Percentiles rank a stretch among this genome's conserved stretches.
Conservation (phyloP, 176 grass and related monocot genomes). For the Tuctoria greenei region DNA sequence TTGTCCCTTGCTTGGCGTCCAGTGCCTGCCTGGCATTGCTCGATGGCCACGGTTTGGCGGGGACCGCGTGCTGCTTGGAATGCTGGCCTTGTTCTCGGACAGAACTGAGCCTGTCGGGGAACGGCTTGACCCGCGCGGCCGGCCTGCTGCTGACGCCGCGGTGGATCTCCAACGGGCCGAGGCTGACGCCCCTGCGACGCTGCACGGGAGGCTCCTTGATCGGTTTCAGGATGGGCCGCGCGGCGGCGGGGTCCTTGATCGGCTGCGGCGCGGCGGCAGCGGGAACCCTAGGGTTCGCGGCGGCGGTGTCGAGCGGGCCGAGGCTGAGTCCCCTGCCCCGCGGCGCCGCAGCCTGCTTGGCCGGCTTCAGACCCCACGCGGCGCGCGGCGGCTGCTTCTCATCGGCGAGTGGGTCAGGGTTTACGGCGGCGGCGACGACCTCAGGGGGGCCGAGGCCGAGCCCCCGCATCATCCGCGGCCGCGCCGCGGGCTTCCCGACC, state of each 20-base stretch:
- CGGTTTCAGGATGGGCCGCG: slow-evolving; percentile 34
- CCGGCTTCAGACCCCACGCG: not conserved
- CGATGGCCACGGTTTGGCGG: slow-evolving; percentile 42
- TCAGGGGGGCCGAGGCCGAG: slow-evolving; percentile 34
- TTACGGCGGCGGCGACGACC: not conserved
- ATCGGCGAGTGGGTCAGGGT: not conserved
- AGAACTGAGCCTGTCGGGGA: slow-evolving; percentile 35
- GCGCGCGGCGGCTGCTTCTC: slow-evolving; percentile 4
- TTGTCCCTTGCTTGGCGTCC: slow-evolving; percentile 23
- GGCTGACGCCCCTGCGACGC: slow-evolving; percentile 65
- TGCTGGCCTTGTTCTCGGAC: slow-evolving; percentile 43
- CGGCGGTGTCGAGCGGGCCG: slow-evolving; percentile 60
- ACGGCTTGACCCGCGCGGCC: not conserved
- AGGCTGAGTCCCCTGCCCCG: slow-evolving; percentile 61
- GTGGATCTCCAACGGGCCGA: slow-evolving; percentile 81
- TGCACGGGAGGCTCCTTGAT: slow-evolving; percentile 46
- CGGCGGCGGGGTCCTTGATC: not conserved
- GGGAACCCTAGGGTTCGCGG: slow-evolving; percentile 32
- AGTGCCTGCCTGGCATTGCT: slow-evolving; percentile 35
- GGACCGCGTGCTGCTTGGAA: slow-evolving; percentile 28
- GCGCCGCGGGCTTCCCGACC: not conserved
- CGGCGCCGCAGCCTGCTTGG: not conserved
- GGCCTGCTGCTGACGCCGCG: slow-evolving; percentile 34
- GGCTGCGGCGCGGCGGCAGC: slow-evolving; percentile 3
- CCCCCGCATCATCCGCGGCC: slow-evolving; percentile 4